Percentiles rank a stretch among this genome's conserved stretches.
Evolutionary conservation across 371 early-diverging fungal genomes (phyloP).

Genomic region (Apophysomyces trapeziformis): DNA sequence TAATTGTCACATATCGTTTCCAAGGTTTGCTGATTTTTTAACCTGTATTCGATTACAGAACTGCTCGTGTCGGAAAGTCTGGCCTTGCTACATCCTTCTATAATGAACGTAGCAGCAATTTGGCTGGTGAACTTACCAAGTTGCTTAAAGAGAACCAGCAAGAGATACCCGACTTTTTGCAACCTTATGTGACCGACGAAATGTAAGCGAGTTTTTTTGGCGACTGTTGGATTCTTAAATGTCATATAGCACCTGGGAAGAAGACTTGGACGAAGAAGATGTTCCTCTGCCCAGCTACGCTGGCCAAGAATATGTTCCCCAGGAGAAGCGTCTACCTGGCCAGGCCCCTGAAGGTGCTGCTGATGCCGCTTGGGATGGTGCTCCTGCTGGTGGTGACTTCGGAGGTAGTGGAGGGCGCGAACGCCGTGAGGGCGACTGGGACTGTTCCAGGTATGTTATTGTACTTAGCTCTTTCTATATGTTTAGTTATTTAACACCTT

Average conservation of each 20-base stretch:
- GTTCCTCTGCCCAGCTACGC: slow-evolving; percentile 51
- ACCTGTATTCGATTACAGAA: slow-evolving; percentile 53
- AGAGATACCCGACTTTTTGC: slow-evolving; percentile 71
- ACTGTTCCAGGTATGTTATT: slow-evolving; percentile 36
- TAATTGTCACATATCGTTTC: not conserved
- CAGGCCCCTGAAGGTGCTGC: slow-evolving; percentile 37
- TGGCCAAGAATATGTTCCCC: slow-evolving; percentile 48
- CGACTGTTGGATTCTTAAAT: not conserved
- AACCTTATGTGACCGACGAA: slow-evolving; percentile 38
- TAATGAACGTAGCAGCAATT: slow-evolving; percentile 90
- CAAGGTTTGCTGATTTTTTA: not conserved
- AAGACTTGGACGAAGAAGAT: slow-evolving; percentile 52
- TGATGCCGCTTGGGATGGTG: slow-evolving; percentile 34
- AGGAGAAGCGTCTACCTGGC: slow-evolving; percentile 39
- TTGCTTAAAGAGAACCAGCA: slow-evolving; percentile 71
- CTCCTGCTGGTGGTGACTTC: slow-evolving; percentile 20
- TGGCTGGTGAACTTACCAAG: slow-evolving; percentile 85
- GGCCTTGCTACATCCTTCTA: slow-evolving; percentile 98
- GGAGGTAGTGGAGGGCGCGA: slow-evolving; percentile 14
- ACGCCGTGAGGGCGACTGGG: slow-evolving; percentile 43
- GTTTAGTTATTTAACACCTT: slow-evolving; percentile 12
- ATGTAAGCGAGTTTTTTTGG: slow-evolving; percentile 30
- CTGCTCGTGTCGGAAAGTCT: slow-evolving; percentile 89
- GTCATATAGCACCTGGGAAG: slow-evolving; percentile 36
- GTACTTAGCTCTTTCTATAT: slow-evolving; percentile 30